A percentile compares a stretch with the other conserved stretches of the same genome.
These are phyloP conservation scores for Cordyceps farinosa DNA, from an alignment of 2,329 filamentous ascomycete genomes.

Conservation along the genomic window DNA sequence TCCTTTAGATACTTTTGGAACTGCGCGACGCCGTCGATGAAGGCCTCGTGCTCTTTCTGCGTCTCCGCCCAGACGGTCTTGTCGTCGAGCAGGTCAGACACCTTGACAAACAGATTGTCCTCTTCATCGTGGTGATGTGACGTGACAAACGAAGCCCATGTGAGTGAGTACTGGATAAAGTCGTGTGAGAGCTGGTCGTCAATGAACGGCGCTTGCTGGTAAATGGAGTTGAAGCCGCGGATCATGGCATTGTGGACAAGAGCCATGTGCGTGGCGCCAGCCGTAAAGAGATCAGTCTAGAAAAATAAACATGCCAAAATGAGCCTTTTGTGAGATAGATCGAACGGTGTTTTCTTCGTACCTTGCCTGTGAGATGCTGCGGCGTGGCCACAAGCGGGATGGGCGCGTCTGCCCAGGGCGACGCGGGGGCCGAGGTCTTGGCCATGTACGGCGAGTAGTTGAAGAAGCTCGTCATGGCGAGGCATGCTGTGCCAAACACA, in stretches of 20 bases:
- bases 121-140: constrained; percentile 62
- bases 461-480: constrained; percentile 31
- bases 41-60: constrained; percentile 51
- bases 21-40: constrained; percentile 48
- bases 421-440: constrained; percentile 30
- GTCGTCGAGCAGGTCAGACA: constrained; percentile 50
- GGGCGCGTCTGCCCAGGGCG: constrained; percentile 52
- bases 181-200: constrained; percentile 48
- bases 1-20: constrained; percentile 51
- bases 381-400: constrained; percentile 53
- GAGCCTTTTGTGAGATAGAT: background rate
- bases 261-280: constrained; percentile 58
- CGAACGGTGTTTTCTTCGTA: constrained; percentile 21
- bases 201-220: constrained; percentile 54
- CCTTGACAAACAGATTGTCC: constrained; percentile 50
- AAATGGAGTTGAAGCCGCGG: constrained; percentile 62
- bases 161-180: constrained; percentile 55
- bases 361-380: constrained; percentile 50
- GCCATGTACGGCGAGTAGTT: constrained; percentile 36
- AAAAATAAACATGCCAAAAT: too few species aligned
- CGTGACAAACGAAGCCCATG: constrained; percentile 57
- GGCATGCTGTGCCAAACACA: constrained; percentile 28
- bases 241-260: constrained; percentile 61
- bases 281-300: constrained; percentile 56
- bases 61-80: constrained; percentile 50